These are phyloP conservation scores for Meira nashicola DNA, from an alignment of 1,284 basidiomycete genomes.

Conservation along the genomic window DNA sequence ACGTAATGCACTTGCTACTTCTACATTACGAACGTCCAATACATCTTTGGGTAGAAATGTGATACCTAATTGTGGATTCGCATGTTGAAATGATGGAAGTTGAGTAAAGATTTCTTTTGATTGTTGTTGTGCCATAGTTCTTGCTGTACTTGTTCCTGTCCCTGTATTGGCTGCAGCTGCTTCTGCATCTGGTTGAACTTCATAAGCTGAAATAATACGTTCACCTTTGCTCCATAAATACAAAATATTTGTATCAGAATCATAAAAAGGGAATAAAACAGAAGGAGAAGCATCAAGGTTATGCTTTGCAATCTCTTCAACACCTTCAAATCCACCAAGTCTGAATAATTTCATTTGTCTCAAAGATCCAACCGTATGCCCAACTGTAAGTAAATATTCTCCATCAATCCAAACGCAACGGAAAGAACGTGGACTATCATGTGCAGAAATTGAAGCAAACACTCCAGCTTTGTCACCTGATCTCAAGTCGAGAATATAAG, in stretches of 20 bases:
- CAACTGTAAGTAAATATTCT: conserved; percentile 53
- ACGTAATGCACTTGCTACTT: conserved; percentile 63
- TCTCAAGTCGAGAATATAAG: conserved; percentile 55
- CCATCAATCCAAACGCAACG: conserved; percentile 55
- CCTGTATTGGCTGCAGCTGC: conserved; percentile 11
- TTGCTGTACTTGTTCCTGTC: conserved; percentile 3
- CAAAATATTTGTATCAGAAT: conserved; percentile 56
- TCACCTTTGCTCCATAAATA: conserved; percentile 57
- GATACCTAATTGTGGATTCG: conserved; percentile 54
- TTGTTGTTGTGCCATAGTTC: not conserved
- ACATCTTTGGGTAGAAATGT: conserved; percentile 54
- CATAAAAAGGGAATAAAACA: conserved; percentile 56
- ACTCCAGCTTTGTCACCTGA: not conserved
- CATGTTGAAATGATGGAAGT: conserved; percentile 50
- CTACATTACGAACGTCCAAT: conserved; percentile 61
- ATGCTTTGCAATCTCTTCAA: conserved; percentile 33
- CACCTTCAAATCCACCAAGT: not conserved
- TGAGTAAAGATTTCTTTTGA: conserved; percentile 2
- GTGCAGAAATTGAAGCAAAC: conserved; percentile 49
- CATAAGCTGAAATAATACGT: conserved; percentile 51
- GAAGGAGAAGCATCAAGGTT: conserved; percentile 57
- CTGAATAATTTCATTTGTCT: conserved; percentile 55
- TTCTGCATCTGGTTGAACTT: conserved; percentile 47
- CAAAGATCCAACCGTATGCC: conserved; percentile 55
- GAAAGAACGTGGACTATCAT: conserved; percentile 49